Base-by-base conservation (phyloP, 2,329 filamentous ascomycete species). In the Fusarium annulatum region DNA sequence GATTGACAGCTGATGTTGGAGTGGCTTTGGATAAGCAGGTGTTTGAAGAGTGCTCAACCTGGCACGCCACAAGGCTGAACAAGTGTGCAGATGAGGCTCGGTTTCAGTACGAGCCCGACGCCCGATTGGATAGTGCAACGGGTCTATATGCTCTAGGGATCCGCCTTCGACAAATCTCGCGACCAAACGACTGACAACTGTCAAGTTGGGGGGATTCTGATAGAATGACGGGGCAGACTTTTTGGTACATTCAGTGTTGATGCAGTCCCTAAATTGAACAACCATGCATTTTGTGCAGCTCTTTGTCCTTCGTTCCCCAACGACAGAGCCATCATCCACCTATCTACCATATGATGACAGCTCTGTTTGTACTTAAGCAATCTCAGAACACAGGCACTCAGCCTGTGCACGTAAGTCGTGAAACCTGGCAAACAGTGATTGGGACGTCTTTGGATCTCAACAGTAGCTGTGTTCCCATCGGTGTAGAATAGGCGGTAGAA, bases 1-100 rank as follows among this genome's bases (percentile, higher is more conserved):
- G 71, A 15, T 23, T 73, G 41, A 68, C 71, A 38, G 71, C 71
- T 23, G 61, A 73, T 19, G 66, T 68, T 11, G 67, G 71, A 16
- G 56, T 73, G 26, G 71, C 71, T 9, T 28, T 73, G 14, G 61
- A 64, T 6, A 73, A 71, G 49, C 28, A 57, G 23, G 53, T 60
- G 26, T 67, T 73, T 15, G 67, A 73, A 33, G 55, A 64, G 41
- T 63, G 61, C 48, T 71, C 62, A 19, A 71, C 48, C 19, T 67
- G 67, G 71, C 55, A 52, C 14, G 33, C 53, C 0, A 46, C 56
- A 3, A 71, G 33, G 16, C 58, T 73, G 15, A 74, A 73, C 14
- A 61, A 56, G 16, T 67, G 45, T 19, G 67, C 66, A 9, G 48
- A 67, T 7, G 30, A 53, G 28, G 61, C 59, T 21, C 51, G 53